Conservation (phyloP, 2,329 filamentous ascomycete genomes). For the Aspergillus eucalypticola region DNA sequence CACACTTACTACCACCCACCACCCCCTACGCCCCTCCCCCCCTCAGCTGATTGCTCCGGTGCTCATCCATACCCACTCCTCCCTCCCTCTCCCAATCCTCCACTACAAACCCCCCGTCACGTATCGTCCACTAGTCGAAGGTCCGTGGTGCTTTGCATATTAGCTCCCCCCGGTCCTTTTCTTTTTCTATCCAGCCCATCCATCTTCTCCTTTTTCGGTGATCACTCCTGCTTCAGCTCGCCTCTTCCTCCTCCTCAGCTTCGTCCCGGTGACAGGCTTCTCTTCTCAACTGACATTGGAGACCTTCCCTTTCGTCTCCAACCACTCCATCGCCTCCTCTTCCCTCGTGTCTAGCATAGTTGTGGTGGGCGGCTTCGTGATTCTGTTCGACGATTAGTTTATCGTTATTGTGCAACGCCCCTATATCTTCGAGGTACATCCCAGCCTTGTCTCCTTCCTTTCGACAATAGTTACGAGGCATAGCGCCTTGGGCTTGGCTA, state of each 20-base stretch:
- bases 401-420: constrained; percentile 9
- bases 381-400: constrained; percentile 13
- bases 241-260: constrained; percentile 17
- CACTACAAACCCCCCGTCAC: constrained; percentile 12
- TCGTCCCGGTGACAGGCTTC: constrained; percentile 28
- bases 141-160: constrained; percentile 25
- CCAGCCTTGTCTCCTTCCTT: background rate
- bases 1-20: constrained; percentile 14
- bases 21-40: constrained; percentile 18
- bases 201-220: constrained; percentile 18
- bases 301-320: constrained; percentile 6
- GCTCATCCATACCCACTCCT: constrained; percentile 25
- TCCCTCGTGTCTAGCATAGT: constrained; percentile 14
- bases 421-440: constrained; percentile 9
- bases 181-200: constrained; percentile 15
- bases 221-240: constrained; percentile 19
- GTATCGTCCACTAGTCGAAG: constrained; percentile 21
- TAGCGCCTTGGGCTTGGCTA: background rate
- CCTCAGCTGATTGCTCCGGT: constrained; percentile 30
- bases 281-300: constrained; percentile 11
- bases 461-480: background rate
- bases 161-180: constrained; percentile 22
- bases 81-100: constrained; percentile 3
- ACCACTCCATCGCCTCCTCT: constrained; percentile 6
- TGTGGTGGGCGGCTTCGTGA: constrained; percentile 16